Conservation (phyloP, 495 filamentous ascomycete genomes). For the Aspergillus kassunensis region DNA sequence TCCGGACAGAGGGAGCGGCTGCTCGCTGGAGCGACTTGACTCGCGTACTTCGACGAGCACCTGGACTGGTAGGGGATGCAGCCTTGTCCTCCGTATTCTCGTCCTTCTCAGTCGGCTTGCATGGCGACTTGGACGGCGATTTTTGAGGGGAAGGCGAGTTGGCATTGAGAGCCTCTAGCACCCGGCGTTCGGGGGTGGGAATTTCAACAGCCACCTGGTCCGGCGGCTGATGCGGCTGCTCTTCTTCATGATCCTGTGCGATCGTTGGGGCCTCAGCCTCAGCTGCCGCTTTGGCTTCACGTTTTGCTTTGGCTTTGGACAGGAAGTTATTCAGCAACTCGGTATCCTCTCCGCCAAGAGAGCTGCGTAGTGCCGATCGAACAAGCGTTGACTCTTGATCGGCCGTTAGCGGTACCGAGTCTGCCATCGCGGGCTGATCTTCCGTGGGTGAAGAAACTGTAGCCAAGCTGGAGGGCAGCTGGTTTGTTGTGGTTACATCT, state of each 20-base stretch:
- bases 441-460: background rate
- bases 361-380: slow-evolving; percentile 41
- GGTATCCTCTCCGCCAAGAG: slow-evolving; percentile 53
- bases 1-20: slow-evolving; percentile 32
- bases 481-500: slow-evolving; percentile 15
- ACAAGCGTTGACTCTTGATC: slow-evolving; percentile 37
- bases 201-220: slow-evolving; percentile 25
- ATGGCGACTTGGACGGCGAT: slow-evolving; percentile 30
- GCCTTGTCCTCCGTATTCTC: slow-evolving; percentile 17
- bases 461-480: background rate
- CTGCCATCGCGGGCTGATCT: background rate
- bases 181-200: slow-evolving; percentile 44
- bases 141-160: slow-evolving; percentile 50
- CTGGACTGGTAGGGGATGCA: slow-evolving; percentile 24
- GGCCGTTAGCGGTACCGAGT: slow-evolving; percentile 24
- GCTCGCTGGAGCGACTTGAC: slow-evolving; percentile 25
- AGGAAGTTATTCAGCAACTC: slow-evolving; percentile 59
- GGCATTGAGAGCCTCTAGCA: slow-evolving; percentile 47
- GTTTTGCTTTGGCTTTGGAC: slow-evolving; percentile 55
- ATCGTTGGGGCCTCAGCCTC: slow-evolving; percentile 21
- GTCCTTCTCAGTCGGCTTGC: slow-evolving; percentile 22
- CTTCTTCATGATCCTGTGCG: slow-evolving; percentile 20
- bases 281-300: slow-evolving; percentile 44
- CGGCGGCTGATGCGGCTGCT: slow-evolving; percentile 15
- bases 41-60: slow-evolving; percentile 41